Percentiles rank a stretch among this genome's conserved stretches.
Conservation (phyloP, 345 rosid species). For the Capsella bursapastoris region DNA sequence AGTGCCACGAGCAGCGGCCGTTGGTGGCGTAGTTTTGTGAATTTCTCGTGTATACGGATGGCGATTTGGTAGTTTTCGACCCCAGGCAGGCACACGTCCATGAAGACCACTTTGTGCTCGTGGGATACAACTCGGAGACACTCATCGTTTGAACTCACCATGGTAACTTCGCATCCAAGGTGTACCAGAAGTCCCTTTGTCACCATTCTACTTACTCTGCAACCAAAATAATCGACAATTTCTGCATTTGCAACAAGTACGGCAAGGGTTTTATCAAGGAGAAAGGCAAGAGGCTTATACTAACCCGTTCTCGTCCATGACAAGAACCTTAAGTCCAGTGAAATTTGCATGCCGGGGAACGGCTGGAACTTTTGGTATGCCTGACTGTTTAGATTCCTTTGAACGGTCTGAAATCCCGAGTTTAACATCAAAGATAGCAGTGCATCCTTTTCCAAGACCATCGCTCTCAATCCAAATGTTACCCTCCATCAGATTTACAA, state of each 20-base stretch:
- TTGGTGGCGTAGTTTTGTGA: conserved; percentile 67
- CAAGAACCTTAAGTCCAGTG: conserved; percentile 90
- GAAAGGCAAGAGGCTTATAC: conserved; percentile 42
- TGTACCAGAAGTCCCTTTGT: conserved; percentile 83
- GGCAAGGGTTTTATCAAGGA: neutral
- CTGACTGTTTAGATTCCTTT: conserved; percentile 59
- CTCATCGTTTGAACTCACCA: conserved; percentile 72
- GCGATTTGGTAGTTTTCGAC: conserved; percentile 70
- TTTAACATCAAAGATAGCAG: conserved; percentile 78
- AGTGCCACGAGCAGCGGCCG: conserved; percentile 89
- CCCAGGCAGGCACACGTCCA: conserved; percentile 70
- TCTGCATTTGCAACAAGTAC: conserved; percentile 14
- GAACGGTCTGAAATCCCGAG: conserved; percentile 63
- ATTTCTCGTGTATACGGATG: conserved; percentile 61
- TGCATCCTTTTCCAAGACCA: conserved; percentile 95
- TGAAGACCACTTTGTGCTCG: conserved; percentile 82
- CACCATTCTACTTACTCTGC: conserved; percentile 87
- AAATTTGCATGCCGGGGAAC: conserved; percentile 60
- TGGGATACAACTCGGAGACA: conserved; percentile 65
- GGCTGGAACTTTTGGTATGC: conserved; percentile 49
- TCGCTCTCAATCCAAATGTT: conserved; percentile 97
- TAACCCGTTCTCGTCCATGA: conserved; percentile 91
- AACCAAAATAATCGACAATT: neutral
- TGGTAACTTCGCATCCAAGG: conserved; percentile 87
- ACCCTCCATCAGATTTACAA: conserved; percentile 97